These are phyloP conservation scores for Fusarium sacchari DNA, from an alignment of 2,329 filamentous ascomycete species.

Conservation along the genomic window DNA sequence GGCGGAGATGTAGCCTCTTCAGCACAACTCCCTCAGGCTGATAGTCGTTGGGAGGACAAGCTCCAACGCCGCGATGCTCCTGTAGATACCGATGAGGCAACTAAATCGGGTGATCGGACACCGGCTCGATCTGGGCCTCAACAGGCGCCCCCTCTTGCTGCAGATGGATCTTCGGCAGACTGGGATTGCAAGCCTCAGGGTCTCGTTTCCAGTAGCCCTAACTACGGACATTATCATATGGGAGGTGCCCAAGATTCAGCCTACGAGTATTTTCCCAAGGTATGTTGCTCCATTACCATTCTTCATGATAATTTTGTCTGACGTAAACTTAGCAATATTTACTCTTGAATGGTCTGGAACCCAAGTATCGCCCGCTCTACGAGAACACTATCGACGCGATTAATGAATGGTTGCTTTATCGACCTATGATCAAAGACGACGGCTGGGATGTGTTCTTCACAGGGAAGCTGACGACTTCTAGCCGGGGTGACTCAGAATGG, in stretches of 20 bases:
- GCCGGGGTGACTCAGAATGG: slow-evolving; percentile 53
- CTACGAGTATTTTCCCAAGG: slow-evolving; percentile 76
- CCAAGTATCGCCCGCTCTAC: slow-evolving; percentile 80
- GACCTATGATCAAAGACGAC: slow-evolving; percentile 75
- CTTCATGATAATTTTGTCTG: slow-evolving; percentile 17
- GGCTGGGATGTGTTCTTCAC: slow-evolving; percentile 78
- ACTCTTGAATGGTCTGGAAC: slow-evolving; percentile 77
- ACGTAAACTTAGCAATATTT: slow-evolving; percentile 69
- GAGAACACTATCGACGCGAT: slow-evolving; percentile 72
- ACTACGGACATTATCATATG: slow-evolving; percentile 64
- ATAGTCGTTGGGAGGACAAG: slow-evolving; percentile 35
- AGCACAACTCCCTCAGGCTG: slow-evolving; percentile 24
- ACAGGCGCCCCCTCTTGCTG: slow-evolving; percentile 45
- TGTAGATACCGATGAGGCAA: not conserved
- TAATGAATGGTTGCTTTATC: slow-evolving; percentile 79
- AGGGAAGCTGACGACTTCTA: slow-evolving; percentile 65
- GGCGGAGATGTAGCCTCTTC: slow-evolving; percentile 1
- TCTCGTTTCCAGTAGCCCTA: slow-evolving; percentile 59
- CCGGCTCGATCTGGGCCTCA: slow-evolving; percentile 1
- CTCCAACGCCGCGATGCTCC: slow-evolving; percentile 24
- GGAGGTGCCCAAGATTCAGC: slow-evolving; percentile 75
- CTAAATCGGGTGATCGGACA: not conserved
- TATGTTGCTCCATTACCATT: slow-evolving; percentile 32
- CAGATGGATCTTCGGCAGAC: slow-evolving; percentile 48
- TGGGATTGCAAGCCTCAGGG: slow-evolving; percentile 69